Evolutionary conservation across 805 yeast species (phyloP), one percentile per base, ranked within the genome.

Genomic region (Candida krabiensis): DNA sequence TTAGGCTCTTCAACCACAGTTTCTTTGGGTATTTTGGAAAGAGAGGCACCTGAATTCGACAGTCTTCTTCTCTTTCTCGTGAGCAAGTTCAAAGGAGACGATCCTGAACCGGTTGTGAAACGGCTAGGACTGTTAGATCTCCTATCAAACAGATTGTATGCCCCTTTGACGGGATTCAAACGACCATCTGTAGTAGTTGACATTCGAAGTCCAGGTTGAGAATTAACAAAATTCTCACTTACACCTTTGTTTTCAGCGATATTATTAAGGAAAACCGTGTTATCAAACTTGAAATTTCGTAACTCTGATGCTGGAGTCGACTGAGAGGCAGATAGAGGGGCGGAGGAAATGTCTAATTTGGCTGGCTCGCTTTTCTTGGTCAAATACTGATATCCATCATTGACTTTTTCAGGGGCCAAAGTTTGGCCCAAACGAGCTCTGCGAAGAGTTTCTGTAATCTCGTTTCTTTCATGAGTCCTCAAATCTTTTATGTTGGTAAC

Each of bases 131-230:
- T 19, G 43, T 37, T 19, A 27, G 31, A n/a, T 26, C 42, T 9
- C 41, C 43, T 47, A 35, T 58, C 62, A 40, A 59, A 59, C 13
- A 57, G 33, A 22, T 58, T 48, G 28, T 55, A 59, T 6, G 64
- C 64, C n/a, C 52, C 55, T 33, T 52, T 54, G 9, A 58, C 60
- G 2, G 58, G 50, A 29, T 55, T 54, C 28, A 51, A 25, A 8
- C 46, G 46, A n/a, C 55, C 56, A 19, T 47, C 47, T 5, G 23
- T 22, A n/a, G 49, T 44, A 19, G 44, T 43, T 16, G 56, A 44
- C 35, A 41, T 35, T 27, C 41, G 38, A 19, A 55, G 38, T 5
- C 52, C 56, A 7, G 59, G 56, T 38, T 50, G 55, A 4, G 47
- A 45, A 22, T 49, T 44, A 21, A 47, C 47, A 26, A 53, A 47